Evolutionary conservation across 441 rosid genomes (phyloP).

Genomic region (Gossypium trilobum): DNA sequence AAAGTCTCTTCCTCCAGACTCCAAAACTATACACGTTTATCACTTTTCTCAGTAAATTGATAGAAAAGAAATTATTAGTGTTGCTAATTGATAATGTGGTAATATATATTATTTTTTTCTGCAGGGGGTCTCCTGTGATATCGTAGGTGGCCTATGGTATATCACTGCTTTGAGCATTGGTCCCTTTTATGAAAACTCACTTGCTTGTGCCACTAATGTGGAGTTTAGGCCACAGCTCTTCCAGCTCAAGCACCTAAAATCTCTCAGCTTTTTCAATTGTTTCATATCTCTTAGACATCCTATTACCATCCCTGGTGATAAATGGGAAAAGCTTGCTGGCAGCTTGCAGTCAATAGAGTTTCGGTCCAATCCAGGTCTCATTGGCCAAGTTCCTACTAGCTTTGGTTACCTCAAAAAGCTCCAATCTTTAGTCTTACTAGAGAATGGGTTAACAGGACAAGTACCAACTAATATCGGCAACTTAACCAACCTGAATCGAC

Average conservation of each 20-base stretch:
- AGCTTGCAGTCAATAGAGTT: constrained; percentile 64
- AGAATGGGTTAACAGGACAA: constrained; percentile 53
- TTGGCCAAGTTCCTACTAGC: constrained; percentile 50
- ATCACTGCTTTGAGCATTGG: constrained; percentile 71
- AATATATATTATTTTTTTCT: not conserved
- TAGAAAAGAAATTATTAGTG: not conserved
- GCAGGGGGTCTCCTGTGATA: constrained; percentile 90
- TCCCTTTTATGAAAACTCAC: constrained; percentile 57
- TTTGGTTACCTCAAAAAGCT: constrained; percentile 49
- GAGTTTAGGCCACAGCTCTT: constrained; percentile 59
- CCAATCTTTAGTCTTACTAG: constrained; percentile 59
- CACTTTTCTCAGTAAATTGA: not conserved
- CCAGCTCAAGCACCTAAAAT: constrained; percentile 62
- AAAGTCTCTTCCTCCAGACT: not conserved
- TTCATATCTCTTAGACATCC: constrained; percentile 46
- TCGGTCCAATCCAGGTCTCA: constrained; percentile 65
- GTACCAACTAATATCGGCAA: constrained; percentile 41
- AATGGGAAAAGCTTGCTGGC: constrained; percentile 49
- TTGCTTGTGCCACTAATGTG: constrained; percentile 44
- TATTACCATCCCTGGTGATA: constrained; percentile 26
- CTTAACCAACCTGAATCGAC: constrained; percentile 44
- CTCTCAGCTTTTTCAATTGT: constrained; percentile 59
- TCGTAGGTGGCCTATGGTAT: constrained; percentile 66
- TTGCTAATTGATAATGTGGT: not conserved
- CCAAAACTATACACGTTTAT: not conserved